Evolutionary conservation across 2,329 filamentous ascomycete genomes (phyloP).

Genomic region (Neonectria hederae): DNA sequence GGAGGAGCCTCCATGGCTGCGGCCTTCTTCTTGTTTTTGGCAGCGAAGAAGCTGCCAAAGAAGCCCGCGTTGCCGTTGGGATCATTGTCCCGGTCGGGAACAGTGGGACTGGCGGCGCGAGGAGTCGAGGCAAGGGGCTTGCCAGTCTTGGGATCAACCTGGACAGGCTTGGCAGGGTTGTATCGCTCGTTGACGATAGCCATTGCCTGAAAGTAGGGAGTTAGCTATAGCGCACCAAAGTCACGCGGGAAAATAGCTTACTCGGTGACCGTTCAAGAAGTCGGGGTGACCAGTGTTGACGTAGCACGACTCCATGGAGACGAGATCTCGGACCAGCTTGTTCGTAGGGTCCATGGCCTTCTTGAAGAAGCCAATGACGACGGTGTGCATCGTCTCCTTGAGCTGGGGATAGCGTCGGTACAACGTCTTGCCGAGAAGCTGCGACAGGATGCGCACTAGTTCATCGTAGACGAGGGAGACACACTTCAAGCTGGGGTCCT

Average conservation of each 20-base stretch:
- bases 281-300: slow-evolving; percentile 99
- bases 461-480: slow-evolving; percentile 98
- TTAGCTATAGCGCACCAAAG: slow-evolving; percentile 14
- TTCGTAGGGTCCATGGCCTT: slow-evolving; percentile 98
- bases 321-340: slow-evolving; percentile 92
- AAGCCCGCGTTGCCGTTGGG: slow-evolving; percentile 76
- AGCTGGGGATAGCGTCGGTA: slow-evolving; percentile 93
- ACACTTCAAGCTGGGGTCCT: slow-evolving; percentile 97
- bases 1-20: slow-evolving; percentile 99
- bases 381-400: slow-evolving; percentile 95
- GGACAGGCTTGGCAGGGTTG: slow-evolving; percentile 81
- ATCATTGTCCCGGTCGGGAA: slow-evolving; percentile 56
- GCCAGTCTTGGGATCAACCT: slow-evolving; percentile 98
- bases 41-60: slow-evolving; percentile 98
- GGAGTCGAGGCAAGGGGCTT: slow-evolving; percentile 82
- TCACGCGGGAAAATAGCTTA: slow-evolving; percentile 50
- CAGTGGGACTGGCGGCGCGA: slow-evolving; percentile 79
- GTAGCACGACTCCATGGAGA: slow-evolving; percentile 95
- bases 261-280: slow-evolving; percentile 93
- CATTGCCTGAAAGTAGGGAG: slow-evolving; percentile 76
- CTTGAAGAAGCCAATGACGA: slow-evolving; percentile 96
- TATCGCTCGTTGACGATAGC: slow-evolving; percentile 96
- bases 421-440: slow-evolving; percentile 86
- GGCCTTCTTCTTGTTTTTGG: slow-evolving; percentile 99
- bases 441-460: slow-evolving; percentile 91